Evolutionary conservation across 345 rosid species (phyloP).

Genomic region (Geranium brycei): DNA sequence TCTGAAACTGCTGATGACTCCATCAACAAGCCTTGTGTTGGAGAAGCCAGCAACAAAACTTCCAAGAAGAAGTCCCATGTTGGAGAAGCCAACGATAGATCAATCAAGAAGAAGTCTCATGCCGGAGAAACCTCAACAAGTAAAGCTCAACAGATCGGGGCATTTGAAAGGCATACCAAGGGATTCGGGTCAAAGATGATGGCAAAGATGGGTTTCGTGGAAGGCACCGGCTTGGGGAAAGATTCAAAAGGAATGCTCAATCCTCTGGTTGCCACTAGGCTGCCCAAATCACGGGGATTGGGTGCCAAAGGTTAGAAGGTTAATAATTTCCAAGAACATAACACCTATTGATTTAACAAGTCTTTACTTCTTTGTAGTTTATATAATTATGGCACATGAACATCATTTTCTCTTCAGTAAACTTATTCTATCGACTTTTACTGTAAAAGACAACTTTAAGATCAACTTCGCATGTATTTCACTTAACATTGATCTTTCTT

Average conservation of each 20-base stretch:
- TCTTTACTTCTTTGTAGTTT: background rate
- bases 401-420: too few relatives aligned
- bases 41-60: background rate
- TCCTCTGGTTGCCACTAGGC: conserved; percentile 48
- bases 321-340: conserved; percentile 8
- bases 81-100: background rate
- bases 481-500: too few relatives aligned
- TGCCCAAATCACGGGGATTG: conserved; percentile 56
- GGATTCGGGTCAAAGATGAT: conserved; percentile 88
- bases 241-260: conserved; percentile 64
- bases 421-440: too few relatives aligned
- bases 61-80: background rate
- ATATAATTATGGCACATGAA: too few relatives aligned
- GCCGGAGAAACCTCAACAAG: conserved; percentile 12
- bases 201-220: conserved; percentile 86
- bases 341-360: background rate
- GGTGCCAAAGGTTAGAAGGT: conserved; percentile 34
- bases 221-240: conserved; percentile 70
- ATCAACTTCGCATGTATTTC: too few relatives aligned
- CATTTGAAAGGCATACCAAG: conserved; percentile 72
- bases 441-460: too few relatives aligned
- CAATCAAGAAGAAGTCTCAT: background rate
- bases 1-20: background rate
- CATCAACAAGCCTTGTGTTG: background rate
- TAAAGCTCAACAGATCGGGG: conserved; percentile 39